phyloP scores from a whole-genome alignment of 805 yeast genomes.

The Wickerhamomyces hampshirensis region DNA sequence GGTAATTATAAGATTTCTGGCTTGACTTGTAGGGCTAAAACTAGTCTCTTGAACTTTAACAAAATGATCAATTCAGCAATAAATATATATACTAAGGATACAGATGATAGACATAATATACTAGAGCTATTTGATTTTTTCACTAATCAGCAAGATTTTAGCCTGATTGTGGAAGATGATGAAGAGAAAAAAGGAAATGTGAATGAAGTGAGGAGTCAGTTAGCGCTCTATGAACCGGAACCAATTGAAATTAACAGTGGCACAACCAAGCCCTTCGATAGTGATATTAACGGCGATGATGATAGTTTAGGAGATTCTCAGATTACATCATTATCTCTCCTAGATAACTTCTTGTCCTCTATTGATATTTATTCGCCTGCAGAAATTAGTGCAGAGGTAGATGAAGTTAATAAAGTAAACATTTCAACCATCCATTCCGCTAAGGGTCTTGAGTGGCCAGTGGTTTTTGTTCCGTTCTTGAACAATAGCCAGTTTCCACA shows the following conservation, averaged over 20 bases:
- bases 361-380: conserved; percentile 30
- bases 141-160: neutral
- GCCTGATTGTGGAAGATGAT: conserved; percentile 17
- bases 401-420: conserved; percentile 33
- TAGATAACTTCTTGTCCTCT: conserved; percentile 32
- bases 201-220: conserved; percentile 34
- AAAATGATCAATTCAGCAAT: conserved; percentile 1
- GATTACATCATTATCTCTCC: too few relatives aligned
- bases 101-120: conserved; percentile 1
- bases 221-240: conserved; percentile 31
- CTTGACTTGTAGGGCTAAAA: conserved; percentile 5
- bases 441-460: conserved; percentile 94
- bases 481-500: conserved; percentile 66
- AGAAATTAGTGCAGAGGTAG: conserved; percentile 16
- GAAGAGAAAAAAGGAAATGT: conserved; percentile 32
- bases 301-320: too few relatives aligned
- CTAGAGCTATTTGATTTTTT: conserved; percentile 16
- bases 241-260: conserved; percentile 27
- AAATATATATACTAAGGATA: neutral
- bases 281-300: conserved; percentile 6
- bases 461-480: conserved; percentile 76
- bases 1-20: conserved; percentile 6
- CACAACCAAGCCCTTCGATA: conserved; percentile 26
- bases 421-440: conserved; percentile 88
- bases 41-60: conserved; percentile 2